These are phyloP conservation scores for Colletotrichum nymphaeae DNA, from an alignment of 2,329 filamentous ascomycete species.

Conservation along the genomic window DNA sequence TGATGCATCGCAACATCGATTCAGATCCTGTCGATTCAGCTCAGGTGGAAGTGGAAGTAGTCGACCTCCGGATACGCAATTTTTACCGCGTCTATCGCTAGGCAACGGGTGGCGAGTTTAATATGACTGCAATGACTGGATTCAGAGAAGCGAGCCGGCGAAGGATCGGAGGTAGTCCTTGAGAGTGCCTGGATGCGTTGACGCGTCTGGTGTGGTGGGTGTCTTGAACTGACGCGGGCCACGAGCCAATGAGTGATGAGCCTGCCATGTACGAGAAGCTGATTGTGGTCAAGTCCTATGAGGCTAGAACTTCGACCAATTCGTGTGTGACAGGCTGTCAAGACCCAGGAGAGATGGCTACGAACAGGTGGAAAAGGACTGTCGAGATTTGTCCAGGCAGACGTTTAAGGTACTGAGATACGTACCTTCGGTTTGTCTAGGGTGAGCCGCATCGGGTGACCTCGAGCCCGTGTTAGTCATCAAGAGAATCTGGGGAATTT, in stretches of 20 bases:
- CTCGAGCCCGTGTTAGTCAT: not conserved
- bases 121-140: not conserved
- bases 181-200: constrained; percentile 11
- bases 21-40: not conserved
- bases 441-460: constrained; percentile 20
- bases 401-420: not conserved
- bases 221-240: not conserved
- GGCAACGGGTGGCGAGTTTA: constrained; percentile 9
- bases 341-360: no score
- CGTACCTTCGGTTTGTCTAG: not conserved
- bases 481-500: not conserved
- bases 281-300: not conserved
- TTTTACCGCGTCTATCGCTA: constrained; percentile 7
- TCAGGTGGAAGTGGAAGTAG: not conserved
- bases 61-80: not conserved
- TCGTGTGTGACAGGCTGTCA: not conserved
- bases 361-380: no score
- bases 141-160: not conserved
- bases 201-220: constrained; percentile 16
- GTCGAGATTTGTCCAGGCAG: constrained; percentile 3
- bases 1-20: no score
- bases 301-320: not conserved
- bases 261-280: not conserved
- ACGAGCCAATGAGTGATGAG: constrained; percentile 3
- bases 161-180: constrained; percentile 9